Base-by-base conservation (phyloP, 805 yeast genomes). In the Saccharomycopsis schoenii region DNA sequence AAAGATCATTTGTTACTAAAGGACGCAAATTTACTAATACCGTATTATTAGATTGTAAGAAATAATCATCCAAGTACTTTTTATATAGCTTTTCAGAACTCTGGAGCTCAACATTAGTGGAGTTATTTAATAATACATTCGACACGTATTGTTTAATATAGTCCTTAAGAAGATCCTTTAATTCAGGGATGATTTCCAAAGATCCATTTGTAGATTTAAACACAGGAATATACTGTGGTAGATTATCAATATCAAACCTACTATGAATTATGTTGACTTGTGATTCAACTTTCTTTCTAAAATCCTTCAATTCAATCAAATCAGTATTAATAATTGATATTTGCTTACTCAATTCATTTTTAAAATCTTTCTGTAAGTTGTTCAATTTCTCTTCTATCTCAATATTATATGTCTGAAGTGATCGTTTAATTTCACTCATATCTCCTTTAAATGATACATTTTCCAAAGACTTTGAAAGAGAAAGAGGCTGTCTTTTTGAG, bases 161-260 rank as follows among this genome's bases (percentile, higher is more conserved):
- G 24, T 21, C 21, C 15, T 57, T 57, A 12, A 57, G 19, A 19
- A 57, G 41, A 19, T 24, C 24, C 47, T 60, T 43, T 19, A 50
- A 60, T 6, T 36, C 57, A 2, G 57, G 57, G 29, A 52, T 19
- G 9, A 56, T 11, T 41, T 39, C 39, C 8, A 60, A 37, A 5
- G 40, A 25, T 10, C 55, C 55, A 19, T 55, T 37, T 40, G 17
- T 19, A 4, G 34, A 25, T 24, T 21, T 34, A 14, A 15, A n/a
- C 4, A 29, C 40, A 21, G 61, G 61, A 10, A 58, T 36, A 50
- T 58, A 58, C n/a, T 58, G 55, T 19, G 61, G 61, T 6, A 58
- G n/a, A 4, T 25, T 24, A 41, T 34, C 39, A 4, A 21, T 17
- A 6, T 50, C n/a, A 21, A 24, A 42, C 2, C 24, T 24, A 3